A percentile compares a stretch with the other conserved stretches of the same genome.
Evolutionary conservation across 177 flowering plant species (phyloP).

Genomic region (Vitis hybrid): DNA sequence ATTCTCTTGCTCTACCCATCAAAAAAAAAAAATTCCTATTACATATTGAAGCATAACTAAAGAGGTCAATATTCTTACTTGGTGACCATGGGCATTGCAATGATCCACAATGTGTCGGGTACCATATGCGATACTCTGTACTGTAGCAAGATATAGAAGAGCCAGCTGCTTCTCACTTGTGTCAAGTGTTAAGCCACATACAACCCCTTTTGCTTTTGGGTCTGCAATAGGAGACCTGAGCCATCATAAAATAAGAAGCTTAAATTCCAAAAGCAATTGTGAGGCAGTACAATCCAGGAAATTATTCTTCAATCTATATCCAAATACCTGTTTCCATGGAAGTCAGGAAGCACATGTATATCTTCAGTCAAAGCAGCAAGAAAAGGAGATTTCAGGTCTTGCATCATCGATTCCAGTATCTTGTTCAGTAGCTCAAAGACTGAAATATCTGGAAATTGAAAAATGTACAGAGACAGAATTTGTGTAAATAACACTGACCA

Average conservation of each 20-base stretch:
- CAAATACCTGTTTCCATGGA: slow-evolving; percentile 88
- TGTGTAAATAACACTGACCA: neutral
- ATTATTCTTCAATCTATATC: neutral
- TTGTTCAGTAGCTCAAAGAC: slow-evolving; percentile 71
- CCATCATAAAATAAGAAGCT: slow-evolving; percentile 12
- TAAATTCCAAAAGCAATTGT: neutral
- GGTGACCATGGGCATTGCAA: slow-evolving; percentile 93
- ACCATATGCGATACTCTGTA: slow-evolving; percentile 94
- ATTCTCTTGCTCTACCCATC: neutral
- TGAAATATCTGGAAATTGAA: slow-evolving; percentile 51
- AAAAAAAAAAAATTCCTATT: neutral
- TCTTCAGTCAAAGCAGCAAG: slow-evolving; percentile 82
- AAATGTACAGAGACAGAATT: slow-evolving; percentile 4
- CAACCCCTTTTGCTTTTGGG: slow-evolving; percentile 79
- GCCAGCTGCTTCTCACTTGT: slow-evolving; percentile 86
- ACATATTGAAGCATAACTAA: neutral
- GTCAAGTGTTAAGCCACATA: slow-evolving; percentile 85
- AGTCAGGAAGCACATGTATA: slow-evolving; percentile 87
- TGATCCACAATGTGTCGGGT: slow-evolving; percentile 98
- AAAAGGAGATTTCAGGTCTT: slow-evolving; percentile 60
- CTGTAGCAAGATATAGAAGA: slow-evolving; percentile 83
- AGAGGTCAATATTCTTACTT: slow-evolving; percentile 40
- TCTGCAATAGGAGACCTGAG: slow-evolving; percentile 97
- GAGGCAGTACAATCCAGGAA: slow-evolving; percentile 1
- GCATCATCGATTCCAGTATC: slow-evolving; percentile 55